Evolutionary conservation across 768 basidiomycete genomes (phyloP).

Genomic region (Pisolithus albus): DNA sequence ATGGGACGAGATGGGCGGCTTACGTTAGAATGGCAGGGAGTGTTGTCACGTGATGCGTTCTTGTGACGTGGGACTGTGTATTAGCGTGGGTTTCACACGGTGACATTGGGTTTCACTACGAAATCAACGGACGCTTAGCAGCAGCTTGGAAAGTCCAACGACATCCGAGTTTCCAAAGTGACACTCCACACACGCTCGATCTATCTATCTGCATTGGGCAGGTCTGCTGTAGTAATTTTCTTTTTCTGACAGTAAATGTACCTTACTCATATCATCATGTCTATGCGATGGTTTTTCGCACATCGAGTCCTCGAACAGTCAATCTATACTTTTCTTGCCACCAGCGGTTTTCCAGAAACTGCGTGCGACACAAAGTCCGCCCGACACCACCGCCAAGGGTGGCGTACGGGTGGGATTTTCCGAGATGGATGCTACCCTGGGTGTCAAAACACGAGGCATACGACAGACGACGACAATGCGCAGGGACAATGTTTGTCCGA

Average conservation of each 20-base stretch:
- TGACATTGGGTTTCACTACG: neutral
- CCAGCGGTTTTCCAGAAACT: too few species aligned
- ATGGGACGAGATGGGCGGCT: constrained; percentile 7
- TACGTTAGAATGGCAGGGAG: constrained; percentile 34
- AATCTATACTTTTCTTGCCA: neutral
- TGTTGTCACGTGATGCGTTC: constrained; percentile 49
- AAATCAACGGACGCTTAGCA: constrained; percentile 5
- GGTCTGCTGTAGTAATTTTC: constrained; percentile 7
- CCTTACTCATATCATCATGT: constrained; percentile 3
- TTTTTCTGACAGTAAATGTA: constrained; percentile 12
- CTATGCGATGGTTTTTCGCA: constrained; percentile 12
- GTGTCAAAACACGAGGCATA: neutral
- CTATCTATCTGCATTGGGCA: constrained; percentile 11
- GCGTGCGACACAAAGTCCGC: too few species aligned
- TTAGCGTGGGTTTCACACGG: constrained; percentile 7
- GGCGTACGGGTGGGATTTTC: too few species aligned
- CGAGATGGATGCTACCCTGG: too few species aligned
- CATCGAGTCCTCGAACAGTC: neutral
- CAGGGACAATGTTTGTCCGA: neutral
- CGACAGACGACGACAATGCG: too few species aligned
- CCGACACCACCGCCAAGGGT: too few species aligned
- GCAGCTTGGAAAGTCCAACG: neutral
- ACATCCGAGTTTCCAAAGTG: neutral
- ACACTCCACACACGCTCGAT: too few species aligned
- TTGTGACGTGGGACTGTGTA: constrained; percentile 24